phyloP scores from a whole-genome alignment of 345 rosid genomes.

The Arabis alpina region DNA sequence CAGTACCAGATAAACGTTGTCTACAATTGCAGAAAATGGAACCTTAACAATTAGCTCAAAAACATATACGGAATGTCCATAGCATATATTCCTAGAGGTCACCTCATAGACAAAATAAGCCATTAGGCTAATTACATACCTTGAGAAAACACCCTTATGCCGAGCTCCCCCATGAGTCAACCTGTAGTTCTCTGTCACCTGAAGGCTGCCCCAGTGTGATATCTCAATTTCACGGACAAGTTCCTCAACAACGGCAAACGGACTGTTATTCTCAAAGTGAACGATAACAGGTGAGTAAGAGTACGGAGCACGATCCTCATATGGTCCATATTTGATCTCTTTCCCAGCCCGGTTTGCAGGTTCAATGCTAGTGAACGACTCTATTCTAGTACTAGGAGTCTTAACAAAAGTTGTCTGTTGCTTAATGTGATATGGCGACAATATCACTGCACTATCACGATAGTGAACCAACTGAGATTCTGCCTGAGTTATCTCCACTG shows the following conservation, averaged over 20 bases:
- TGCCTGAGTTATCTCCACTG: conserved; percentile 86
- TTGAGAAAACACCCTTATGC: conserved; percentile 94
- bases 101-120: conserved; percentile 5
- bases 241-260: conserved; percentile 98
- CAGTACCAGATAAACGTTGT: background rate
- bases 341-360: conserved; percentile 73
- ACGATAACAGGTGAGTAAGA: conserved; percentile 75
- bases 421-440: conserved; percentile 83
- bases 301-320: conserved; percentile 70
- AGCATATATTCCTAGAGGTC: conserved; percentile 1
- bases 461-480: conserved; percentile 92
- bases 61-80: too few relatives aligned
- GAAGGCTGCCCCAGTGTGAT: conserved; percentile 98
- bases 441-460: conserved; percentile 71
- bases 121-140: conserved; percentile 49
- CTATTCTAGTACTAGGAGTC: conserved; percentile 82
- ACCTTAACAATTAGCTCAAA: conserved; percentile 19
- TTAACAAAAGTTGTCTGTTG: conserved; percentile 78
- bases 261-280: conserved; percentile 93
- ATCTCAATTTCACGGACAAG: conserved; percentile 91
- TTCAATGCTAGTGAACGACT: conserved; percentile 85
- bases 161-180: conserved; percentile 95
- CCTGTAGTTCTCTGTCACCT: conserved; percentile 82
- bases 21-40: background rate
- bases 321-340: conserved; percentile 93